A percentile compares a stretch with the other conserved stretches of the same genome.
phyloP scores from a whole-genome alignment of 306 rosid genomes.

The Trifolium subterraneum region DNA sequence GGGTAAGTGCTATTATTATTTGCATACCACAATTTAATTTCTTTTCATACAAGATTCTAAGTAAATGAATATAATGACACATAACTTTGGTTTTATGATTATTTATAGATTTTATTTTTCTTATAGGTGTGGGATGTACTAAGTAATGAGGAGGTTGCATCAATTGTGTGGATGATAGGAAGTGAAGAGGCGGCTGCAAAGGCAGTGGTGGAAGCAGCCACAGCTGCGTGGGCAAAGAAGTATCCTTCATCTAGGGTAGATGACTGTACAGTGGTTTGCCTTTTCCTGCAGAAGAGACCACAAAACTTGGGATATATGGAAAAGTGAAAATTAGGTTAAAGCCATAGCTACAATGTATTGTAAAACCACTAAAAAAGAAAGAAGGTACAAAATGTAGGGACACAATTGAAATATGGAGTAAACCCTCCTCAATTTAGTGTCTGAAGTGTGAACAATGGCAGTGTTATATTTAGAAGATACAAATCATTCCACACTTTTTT shows the following conservation, averaged over 20 bases:
- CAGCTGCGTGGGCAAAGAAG: constrained; percentile 58
- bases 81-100: constrained; percentile 8
- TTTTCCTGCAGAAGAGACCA: constrained; percentile 48
- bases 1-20: constrained; percentile 45
- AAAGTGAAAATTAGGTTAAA: constrained; percentile 12
- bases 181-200: constrained; percentile 63
- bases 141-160: constrained; percentile 60
- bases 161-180: constrained; percentile 61
- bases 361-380: neutral
- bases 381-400: neutral
- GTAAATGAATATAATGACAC: neutral
- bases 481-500: neutral
- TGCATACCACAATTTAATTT: neutral
- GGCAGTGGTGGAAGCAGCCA: constrained; percentile 67
- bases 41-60: neutral
- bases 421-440: neutral
- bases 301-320: neutral
- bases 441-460: neutral
- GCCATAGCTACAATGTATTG: neutral
- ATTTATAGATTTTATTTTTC: neutral
- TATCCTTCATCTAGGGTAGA: constrained; percentile 59
- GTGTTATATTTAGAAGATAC: neutral
- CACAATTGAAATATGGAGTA: neutral
- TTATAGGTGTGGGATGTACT: constrained; percentile 80
- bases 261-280: constrained; percentile 69